Evolutionary conservation across 2,329 filamentous ascomycete genomes (phyloP).

Genomic region (Apiospora phragmitis): DNA sequence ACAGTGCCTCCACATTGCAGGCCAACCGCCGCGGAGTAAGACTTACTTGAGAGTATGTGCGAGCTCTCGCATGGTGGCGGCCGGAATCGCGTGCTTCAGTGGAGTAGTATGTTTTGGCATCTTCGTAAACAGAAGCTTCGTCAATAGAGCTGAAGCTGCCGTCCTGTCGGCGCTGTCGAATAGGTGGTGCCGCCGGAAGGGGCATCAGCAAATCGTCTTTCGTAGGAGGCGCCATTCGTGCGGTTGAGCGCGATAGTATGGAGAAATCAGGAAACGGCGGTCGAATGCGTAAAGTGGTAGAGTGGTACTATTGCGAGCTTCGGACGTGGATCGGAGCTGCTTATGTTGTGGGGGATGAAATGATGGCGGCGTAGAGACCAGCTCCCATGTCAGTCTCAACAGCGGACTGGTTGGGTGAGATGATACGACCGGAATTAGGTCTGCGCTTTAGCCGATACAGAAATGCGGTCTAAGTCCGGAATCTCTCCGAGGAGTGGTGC

Average conservation of each 20-base stretch:
- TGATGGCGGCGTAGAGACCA: neutral
- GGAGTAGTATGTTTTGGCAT: slow-evolving; percentile 60
- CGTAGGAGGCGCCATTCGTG: slow-evolving; percentile 3
- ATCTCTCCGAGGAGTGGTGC: neutral
- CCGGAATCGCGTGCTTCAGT: slow-evolving; percentile 55
- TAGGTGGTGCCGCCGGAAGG: neutral
- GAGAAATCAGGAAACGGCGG: neutral
- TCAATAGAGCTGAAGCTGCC: slow-evolving; percentile 41
- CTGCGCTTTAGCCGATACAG: neutral
- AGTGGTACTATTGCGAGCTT: neutral
- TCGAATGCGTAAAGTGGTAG: neutral
- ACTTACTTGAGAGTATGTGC: slow-evolving; percentile 57
- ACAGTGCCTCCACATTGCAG: neutral
- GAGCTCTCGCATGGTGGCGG: slow-evolving; percentile 49
- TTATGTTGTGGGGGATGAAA: neutral
- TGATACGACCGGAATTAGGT: neutral
- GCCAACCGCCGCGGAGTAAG: neutral
- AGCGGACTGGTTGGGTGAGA: neutral
- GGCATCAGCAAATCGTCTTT: slow-evolving; percentile 8
- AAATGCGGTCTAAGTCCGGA: slow-evolving; percentile 2
- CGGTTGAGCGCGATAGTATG: neutral
- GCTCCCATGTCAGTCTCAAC: neutral
- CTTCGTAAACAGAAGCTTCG: slow-evolving; percentile 51
- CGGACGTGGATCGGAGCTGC: neutral
- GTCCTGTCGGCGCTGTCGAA: slow-evolving; percentile 19